A percentile compares a stretch with the other conserved stretches of the same genome.
phyloP scores from a whole-genome alignment of 768 basidiomycete genomes.

The Boletus insuetus region DNA sequence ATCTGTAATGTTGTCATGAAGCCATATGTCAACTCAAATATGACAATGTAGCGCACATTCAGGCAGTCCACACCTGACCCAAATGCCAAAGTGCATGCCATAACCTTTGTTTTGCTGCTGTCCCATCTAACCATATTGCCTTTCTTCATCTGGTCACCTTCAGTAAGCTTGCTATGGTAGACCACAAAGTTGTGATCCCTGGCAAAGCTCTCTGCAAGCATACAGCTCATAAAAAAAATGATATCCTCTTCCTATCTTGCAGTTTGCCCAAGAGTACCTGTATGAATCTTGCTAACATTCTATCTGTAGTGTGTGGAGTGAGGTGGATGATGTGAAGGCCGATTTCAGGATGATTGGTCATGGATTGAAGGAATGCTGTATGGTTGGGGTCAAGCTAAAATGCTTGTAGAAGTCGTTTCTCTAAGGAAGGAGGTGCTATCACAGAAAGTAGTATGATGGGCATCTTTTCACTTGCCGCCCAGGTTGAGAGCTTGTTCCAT shows the following conservation, averaged over 20 bases:
- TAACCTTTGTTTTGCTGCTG: not conserved
- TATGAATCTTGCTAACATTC: not conserved
- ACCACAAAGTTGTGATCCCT: not conserved
- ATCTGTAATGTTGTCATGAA: not conserved
- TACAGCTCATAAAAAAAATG: not conserved
- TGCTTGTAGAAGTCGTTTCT: not conserved
- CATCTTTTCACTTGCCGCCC: not conserved
- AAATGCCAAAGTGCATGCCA: slow-evolving; percentile 1
- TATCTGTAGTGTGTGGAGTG: rapidly evolving
- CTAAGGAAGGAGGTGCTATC: not conserved
- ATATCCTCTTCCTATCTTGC: not conserved
- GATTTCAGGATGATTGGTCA: slow-evolving; percentile 2
- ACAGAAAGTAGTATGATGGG: slow-evolving; percentile 1
- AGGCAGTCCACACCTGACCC: not conserved
- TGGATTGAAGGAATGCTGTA: not conserved
- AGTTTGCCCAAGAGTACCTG: not conserved
- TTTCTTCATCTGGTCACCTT: not conserved
- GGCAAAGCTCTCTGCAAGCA: not conserved
- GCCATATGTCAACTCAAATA: not conserved
- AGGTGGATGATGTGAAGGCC: not conserved
- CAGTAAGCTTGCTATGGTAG: not conserved
- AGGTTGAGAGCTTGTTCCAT: not conserved
- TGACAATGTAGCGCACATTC: not conserved
- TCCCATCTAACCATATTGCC: not conserved
- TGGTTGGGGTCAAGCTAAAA: not conserved